Evolutionary conservation across 106 monocot genomes (phyloP).

Genomic region (Allium sativum): DNA sequence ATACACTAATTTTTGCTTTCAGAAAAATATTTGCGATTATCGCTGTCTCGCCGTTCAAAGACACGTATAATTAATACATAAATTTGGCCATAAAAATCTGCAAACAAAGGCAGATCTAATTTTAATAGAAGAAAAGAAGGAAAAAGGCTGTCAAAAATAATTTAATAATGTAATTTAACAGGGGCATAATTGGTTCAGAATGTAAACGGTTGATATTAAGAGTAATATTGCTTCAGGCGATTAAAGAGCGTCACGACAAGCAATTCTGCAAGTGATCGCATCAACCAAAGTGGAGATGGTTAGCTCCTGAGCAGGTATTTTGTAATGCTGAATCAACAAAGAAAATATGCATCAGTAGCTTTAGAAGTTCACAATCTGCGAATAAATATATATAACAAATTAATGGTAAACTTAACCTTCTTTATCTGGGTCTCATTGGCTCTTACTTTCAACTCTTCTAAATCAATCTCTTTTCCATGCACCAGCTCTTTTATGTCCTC

Average conservation of each 20-base stretch:
- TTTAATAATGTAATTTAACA: no score
- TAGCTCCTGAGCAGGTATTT: constrained; percentile 64
- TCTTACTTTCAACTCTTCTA: constrained; percentile 55
- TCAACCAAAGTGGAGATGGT: constrained; percentile 65
- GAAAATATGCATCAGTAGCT: not conserved
- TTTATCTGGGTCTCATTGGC: constrained; percentile 57
- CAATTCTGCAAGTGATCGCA: constrained; percentile 80
- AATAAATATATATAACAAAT: not conserved
- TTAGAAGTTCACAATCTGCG: not conserved
- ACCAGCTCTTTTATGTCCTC: constrained; percentile 46
- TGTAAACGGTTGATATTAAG: no score
- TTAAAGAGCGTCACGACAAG: constrained; percentile 84
- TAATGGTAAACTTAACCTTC: constrained; percentile 28
- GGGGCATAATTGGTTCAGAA: no score
- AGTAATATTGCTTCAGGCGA: no score
- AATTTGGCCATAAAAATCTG: no score
- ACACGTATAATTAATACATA: no score
- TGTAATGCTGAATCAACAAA: constrained; percentile 63
- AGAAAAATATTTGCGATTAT: no score
- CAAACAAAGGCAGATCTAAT: no score
- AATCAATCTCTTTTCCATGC: constrained; percentile 57
- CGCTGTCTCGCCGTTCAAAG: no score
- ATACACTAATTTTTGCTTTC: no score
- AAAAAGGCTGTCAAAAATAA: no score
- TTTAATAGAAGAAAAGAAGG: no score